These are phyloP conservation scores for Alternaria dauci DNA, from an alignment of 2,329 filamentous ascomycete genomes.

Conservation along the genomic window DNA sequence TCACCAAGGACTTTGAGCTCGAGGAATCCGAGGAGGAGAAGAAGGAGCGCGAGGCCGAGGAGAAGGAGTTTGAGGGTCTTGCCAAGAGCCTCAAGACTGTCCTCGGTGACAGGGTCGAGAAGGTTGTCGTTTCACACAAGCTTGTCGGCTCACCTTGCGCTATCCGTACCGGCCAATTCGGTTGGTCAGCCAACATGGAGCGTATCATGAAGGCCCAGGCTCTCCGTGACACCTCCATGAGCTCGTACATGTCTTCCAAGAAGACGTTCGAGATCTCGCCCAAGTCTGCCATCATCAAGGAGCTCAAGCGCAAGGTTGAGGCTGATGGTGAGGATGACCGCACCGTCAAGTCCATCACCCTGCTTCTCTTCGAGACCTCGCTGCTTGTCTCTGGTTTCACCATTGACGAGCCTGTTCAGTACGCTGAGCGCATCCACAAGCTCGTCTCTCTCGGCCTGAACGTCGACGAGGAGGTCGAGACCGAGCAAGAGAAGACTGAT, in stretches of 20 bases:
- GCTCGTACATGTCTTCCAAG: slow-evolving; percentile 99
- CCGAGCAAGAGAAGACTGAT: slow-evolving; percentile 64
- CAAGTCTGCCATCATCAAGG: slow-evolving; percentile 96
- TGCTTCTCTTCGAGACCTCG: slow-evolving; percentile 98
- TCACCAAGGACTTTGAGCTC: slow-evolving; percentile 99
- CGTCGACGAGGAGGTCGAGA: slow-evolving; percentile 92
- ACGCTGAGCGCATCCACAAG: slow-evolving; percentile 99
- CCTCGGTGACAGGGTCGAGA: slow-evolving; percentile 99
- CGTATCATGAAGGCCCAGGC: slow-evolving; percentile 99
- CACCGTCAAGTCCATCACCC: slow-evolving; percentile 98
- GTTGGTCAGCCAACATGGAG: slow-evolving; percentile 99
- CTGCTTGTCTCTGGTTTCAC: slow-evolving; percentile 99
- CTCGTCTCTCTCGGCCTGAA: slow-evolving; percentile 97
- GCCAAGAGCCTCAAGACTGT: slow-evolving; percentile 99
- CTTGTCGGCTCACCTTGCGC: slow-evolving; percentile 92
- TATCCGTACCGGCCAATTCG: slow-evolving; percentile 99
- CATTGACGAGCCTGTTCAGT: slow-evolving; percentile 97
- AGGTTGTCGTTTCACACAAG: slow-evolving; percentile 99
- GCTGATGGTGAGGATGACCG: slow-evolving; percentile 96
- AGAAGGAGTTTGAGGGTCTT: slow-evolving; percentile 96
- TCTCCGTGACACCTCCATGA: slow-evolving; percentile 99
- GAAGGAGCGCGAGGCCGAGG: slow-evolving; percentile 90
- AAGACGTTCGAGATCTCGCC: slow-evolving; percentile 99
- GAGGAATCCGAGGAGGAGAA: slow-evolving; percentile 99
- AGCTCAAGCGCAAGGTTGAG: slow-evolving; percentile 99